Conservation (phyloP, 352 stramenopile species). For the Globisporangium yorkense region DNA sequence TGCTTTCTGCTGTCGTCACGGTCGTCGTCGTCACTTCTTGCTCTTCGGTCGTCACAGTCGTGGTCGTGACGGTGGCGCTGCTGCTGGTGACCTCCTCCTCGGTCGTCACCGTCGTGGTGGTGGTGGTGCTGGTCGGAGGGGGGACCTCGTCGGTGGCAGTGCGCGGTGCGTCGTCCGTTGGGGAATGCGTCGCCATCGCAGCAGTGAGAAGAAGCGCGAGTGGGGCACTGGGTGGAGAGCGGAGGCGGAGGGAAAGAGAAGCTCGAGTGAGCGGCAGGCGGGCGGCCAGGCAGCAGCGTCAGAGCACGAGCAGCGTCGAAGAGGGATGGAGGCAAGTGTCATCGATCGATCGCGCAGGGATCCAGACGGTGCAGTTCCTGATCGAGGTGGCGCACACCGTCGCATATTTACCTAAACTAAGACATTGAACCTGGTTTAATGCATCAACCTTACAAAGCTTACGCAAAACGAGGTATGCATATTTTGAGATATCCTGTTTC, state of each 20-base stretch:
- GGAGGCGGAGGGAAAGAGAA: neutral
- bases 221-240: neutral
- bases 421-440: too few relatives aligned
- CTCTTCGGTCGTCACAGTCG: slow-evolving; percentile 5
- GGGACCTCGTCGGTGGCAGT: neutral
- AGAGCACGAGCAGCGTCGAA: too few relatives aligned
- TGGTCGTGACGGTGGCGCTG: slow-evolving; percentile 5
- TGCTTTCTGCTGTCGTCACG: neutral
- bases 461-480: too few relatives aligned
- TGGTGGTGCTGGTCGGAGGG: neutral
- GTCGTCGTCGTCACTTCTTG: neutral
- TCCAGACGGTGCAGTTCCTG: too few relatives aligned
- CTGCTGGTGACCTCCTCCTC: neutral
- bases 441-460: too few relatives aligned
- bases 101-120: neutral
- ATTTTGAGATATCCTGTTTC: too few relatives aligned
- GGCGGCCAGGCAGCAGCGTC: too few relatives aligned
- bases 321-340: too few relatives aligned
- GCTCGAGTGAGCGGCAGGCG: too few relatives aligned
- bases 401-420: too few relatives aligned
- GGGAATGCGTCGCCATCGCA: slow-evolving; percentile 1
- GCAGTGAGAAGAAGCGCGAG: neutral
- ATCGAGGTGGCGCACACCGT: too few relatives aligned
- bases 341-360: too few relatives aligned
- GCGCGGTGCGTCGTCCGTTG: neutral